These are phyloP conservation scores for Phellinidium pouzarii DNA, from an alignment of 1,284 basidiomycete species.

Conservation along the genomic window DNA sequence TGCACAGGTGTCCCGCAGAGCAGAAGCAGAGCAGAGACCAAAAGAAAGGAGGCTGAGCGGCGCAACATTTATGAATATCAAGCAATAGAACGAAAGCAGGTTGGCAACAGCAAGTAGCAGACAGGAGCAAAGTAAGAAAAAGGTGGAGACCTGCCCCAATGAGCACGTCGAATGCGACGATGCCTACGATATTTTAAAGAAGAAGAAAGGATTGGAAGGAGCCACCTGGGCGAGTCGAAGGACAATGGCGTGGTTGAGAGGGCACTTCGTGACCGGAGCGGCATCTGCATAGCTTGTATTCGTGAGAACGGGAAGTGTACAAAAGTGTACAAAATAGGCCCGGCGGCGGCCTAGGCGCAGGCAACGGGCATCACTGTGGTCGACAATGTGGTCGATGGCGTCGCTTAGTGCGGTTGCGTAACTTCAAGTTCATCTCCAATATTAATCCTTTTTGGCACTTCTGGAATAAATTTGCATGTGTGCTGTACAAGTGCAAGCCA, in stretches of 20 bases:
- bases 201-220: slow-evolving; percentile 48
- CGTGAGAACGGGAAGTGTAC: slow-evolving; percentile 6
- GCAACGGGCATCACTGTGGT: not conserved
- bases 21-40: slow-evolving; percentile 7
- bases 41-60: slow-evolving; percentile 14
- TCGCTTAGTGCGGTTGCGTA: too few relatives aligned
- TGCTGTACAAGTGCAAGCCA: too few relatives aligned
- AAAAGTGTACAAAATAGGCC: not conserved
- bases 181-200: slow-evolving; percentile 15
- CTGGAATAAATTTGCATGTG: too few relatives aligned
- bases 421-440: too few relatives aligned
- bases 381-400: not conserved
- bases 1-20: slow-evolving; percentile 6
- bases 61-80: slow-evolving; percentile 27
- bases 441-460: too few relatives aligned
- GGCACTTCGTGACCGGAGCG: slow-evolving; percentile 10
- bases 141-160: slow-evolving; percentile 48
- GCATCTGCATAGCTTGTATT: not conserved
- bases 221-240: slow-evolving; percentile 44
- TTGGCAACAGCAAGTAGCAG: slow-evolving; percentile 11
- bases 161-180: slow-evolving; percentile 32
- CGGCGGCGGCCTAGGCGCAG: slow-evolving; percentile 3
- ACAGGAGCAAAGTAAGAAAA: slow-evolving; percentile 19
- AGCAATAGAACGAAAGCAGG: slow-evolving; percentile 28
- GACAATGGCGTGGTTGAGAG: slow-evolving; percentile 22